These are phyloP conservation scores for Hymenoscyphus repandus DNA, from an alignment of 2,329 filamentous ascomycete species.

Conservation along the genomic window DNA sequence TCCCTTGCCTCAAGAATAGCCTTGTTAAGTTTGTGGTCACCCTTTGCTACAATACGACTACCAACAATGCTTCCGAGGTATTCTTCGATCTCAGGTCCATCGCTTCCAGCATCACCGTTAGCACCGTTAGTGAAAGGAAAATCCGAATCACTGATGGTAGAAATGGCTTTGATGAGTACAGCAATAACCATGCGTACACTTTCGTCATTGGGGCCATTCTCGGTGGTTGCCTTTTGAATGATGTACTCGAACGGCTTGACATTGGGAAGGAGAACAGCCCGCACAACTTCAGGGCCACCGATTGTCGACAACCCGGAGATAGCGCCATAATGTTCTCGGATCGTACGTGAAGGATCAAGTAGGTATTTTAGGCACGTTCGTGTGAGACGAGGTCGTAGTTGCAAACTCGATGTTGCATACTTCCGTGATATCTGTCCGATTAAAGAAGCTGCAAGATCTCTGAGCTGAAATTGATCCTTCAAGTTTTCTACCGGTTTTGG, in stretches of 20 bases:
- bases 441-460: conserved; percentile 78
- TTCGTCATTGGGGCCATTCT: conserved; percentile 44
- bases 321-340: conserved; percentile 84
- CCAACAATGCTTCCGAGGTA: conserved; percentile 29
- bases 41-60: conserved; percentile 20
- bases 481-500: conserved; percentile 47
- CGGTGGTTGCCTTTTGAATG: conserved; percentile 49
- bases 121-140: conserved; percentile 18
- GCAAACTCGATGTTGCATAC: conserved; percentile 74
- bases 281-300: conserved; percentile 63
- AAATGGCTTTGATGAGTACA: conserved; percentile 51
- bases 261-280: conserved; percentile 60
- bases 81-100: conserved; percentile 23
- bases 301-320: conserved; percentile 74
- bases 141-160: conserved; percentile 42
- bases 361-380: conserved; percentile 92
- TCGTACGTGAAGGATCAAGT: conserved; percentile 77
- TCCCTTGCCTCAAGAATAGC: conserved; percentile 26
- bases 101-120: conserved; percentile 17
- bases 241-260: conserved; percentile 58
- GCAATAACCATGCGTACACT: conserved; percentile 57
- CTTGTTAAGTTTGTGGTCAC: conserved; percentile 27
- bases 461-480: conserved; percentile 68
- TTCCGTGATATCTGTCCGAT: conserved; percentile 74
- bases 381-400: conserved; percentile 81